Base-by-base conservation (phyloP, 2,329 filamentous ascomycete genomes). In the Onygenales sp. region DNA sequence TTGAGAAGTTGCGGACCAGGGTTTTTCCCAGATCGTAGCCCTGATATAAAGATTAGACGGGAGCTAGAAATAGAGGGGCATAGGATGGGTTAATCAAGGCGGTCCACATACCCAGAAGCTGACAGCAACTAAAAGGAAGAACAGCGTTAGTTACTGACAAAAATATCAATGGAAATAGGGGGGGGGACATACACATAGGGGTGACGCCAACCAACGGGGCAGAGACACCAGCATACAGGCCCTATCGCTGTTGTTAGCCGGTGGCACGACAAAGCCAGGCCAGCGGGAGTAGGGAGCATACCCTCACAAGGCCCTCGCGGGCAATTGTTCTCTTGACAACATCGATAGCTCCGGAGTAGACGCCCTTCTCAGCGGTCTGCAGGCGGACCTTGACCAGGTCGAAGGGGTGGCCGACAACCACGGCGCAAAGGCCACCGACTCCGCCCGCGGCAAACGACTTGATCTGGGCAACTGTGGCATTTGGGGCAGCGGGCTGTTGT, bases 311-410 rank as follows among this genome's bases (percentile, higher is more conserved):
- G 1, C 93, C 93, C 71, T 97, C 92, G 57, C 87, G 81, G 32
- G 91, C 91, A 56, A 98, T 74, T 38, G 89, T 92, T 77, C 87
- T 95, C 70, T 81, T 79, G 58, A 97, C 90, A 1, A 96, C 92
- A 73, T 98, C 93, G 64, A 97, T 78, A 11, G 93, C 93, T 45
- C 87, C 85, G 38, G 78, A 86, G 74, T 98, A 98, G 38, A 95
- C 87, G 48, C 93, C 93, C 72, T 84, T 86, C 73, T 97, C 91
- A 38, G 93, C 90, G 2, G 93, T 98, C 77, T 98, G 93, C 70
- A 98, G 77, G 55, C 93, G 87, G 60, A 98, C 93, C 76, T 98
- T 98, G 70, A 97, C 92, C 63, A 98, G 79, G 70, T 98, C 93
- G 69, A 98, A 98, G 8, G 93, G 93, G 72, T 98, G 93, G 54